Base-by-base conservation (phyloP, 202 grass and related monocot species). In the Zizania palustris region DNA sequence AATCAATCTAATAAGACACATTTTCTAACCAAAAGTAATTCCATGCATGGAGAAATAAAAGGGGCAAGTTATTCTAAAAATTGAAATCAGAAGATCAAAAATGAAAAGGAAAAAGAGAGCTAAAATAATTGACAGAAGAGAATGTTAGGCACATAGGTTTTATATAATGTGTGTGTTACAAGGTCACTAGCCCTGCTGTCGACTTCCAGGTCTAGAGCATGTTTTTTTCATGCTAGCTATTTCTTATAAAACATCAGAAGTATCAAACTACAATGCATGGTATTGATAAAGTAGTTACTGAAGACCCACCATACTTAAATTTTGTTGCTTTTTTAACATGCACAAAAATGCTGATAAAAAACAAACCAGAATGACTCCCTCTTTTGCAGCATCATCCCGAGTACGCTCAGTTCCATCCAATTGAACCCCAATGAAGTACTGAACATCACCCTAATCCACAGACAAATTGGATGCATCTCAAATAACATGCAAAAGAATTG, bases 381-480 rank as follows among this genome's bases (percentile, higher is more conserved):
- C 91, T 90, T 84, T 88, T 37, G 80, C 89, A 28, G 95, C 85
- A 80, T 72, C 77, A 53, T 98, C 87, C 8, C 65, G 82, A 40
- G 85, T 89, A 75, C 79, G 87, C 63, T 90, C 89, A 18, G 86
- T 94, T 85, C 95, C 91, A 85, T 98, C 95, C 78, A 98, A 87
- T 56, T 98, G 91, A 80, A 98, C 91, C 56, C 95, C 89, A 90
- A 98, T 98, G 49, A 98, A 98, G 60, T 98, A 98, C 71, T 98
- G 91, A 41, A 98, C 95, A 83, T 98, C 95, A 55, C 91, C 95
- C 91, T 98, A 71, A 72, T 92, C 48, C 80, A 73, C 9, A 62
- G 13, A 15, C 13, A 83, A 69, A 71, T 74, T 64, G 48, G 42
- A 82, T 59, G 56, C 67, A 78, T 80, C 45, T 67, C 20, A 77